Percentiles rank a stretch among this genome's conserved stretches.
Evolutionary conservation across 257 asterid species (phyloP).

Genomic region (Capsicum pubescens): DNA sequence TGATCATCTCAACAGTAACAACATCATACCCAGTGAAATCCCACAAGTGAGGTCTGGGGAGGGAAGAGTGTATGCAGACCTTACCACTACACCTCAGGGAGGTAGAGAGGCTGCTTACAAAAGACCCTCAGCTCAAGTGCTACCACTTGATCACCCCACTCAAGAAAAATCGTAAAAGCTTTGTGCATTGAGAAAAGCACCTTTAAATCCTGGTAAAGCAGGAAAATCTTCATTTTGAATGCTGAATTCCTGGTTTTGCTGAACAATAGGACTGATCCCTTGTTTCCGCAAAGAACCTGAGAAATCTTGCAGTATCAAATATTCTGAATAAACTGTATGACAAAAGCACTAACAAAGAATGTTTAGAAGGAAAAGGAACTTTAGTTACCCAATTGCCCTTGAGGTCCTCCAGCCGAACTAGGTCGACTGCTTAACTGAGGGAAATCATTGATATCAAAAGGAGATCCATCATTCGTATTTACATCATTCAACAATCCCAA

Average conservation of each 20-base stretch:
- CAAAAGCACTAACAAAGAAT: slow-evolving; percentile 26
- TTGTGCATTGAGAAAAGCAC: slow-evolving; percentile 41
- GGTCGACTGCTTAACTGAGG: slow-evolving; percentile 85
- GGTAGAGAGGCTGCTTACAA: too few relatives aligned
- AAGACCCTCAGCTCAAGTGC: too few relatives aligned
- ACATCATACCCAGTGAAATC: too few relatives aligned
- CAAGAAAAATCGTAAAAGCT: slow-evolving; percentile 16
- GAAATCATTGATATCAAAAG: slow-evolving; percentile 85
- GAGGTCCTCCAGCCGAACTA: slow-evolving; percentile 82
- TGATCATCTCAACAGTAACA: not conserved
- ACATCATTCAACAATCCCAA: slow-evolving; percentile 72
- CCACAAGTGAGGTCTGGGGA: too few relatives aligned
- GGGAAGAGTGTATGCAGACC: too few relatives aligned
- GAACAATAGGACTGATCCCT: slow-evolving; percentile 63
- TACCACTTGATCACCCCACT: slow-evolving; percentile 22
- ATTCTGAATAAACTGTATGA: slow-evolving; percentile 20
- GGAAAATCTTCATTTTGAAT: slow-evolving; percentile 98
- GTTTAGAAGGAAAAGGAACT: not conserved
- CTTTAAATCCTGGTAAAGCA: slow-evolving; percentile 92
- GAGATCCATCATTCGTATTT: slow-evolving; percentile 63
- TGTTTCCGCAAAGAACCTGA: slow-evolving; percentile 85
- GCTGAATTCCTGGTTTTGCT: slow-evolving; percentile 94
- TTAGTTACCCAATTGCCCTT: slow-evolving; percentile 72
- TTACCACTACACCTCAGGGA: too few relatives aligned
- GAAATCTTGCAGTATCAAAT: slow-evolving; percentile 26